Conservation (phyloP, 208 protist species). For the Trypanosoma cruzi region DNA sequence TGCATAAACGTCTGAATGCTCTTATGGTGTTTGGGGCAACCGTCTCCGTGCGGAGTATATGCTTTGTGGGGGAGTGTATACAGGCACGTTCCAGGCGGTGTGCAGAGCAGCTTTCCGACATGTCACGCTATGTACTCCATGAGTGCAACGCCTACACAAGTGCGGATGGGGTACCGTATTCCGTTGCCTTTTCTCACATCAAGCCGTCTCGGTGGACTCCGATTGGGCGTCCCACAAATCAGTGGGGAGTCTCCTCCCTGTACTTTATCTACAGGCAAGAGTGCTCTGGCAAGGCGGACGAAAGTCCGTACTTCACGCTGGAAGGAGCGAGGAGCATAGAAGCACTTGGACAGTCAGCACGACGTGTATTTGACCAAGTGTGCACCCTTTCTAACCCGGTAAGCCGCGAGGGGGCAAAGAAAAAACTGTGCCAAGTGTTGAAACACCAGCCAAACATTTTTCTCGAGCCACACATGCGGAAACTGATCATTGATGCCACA, state of each 20-base stretch:
- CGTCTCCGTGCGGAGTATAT: slow-evolving; percentile 65
- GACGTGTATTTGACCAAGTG: slow-evolving; percentile 58
- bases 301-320: background rate
- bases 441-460: slow-evolving; percentile 75
- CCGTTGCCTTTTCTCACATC: slow-evolving; percentile 76
- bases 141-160: slow-evolving; percentile 88
- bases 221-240: slow-evolving; percentile 40
- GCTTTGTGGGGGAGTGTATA: slow-evolving; percentile 51
- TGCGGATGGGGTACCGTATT: slow-evolving; percentile 80
- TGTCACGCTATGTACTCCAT: slow-evolving; percentile 53
- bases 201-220: slow-evolving; percentile 58
- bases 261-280: slow-evolving; percentile 52
- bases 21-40: slow-evolving; percentile 72
- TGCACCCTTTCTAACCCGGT: slow-evolving; percentile 80
- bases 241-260: slow-evolving; percentile 8
- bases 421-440: slow-evolving; percentile 67
- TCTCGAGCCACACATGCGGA: slow-evolving; percentile 49
- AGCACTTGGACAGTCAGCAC: slow-evolving; percentile 7
- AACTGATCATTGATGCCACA: slow-evolving; percentile 54
- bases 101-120: slow-evolving; percentile 38
- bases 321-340: background rate
- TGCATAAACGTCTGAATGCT: slow-evolving; percentile 64
- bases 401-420: slow-evolving; percentile 75
- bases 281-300: background rate
- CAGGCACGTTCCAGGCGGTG: slow-evolving; percentile 57